A percentile compares a stretch with the other conserved stretches of the same genome.
Conservation (phyloP, 192 early-diverging fungal genomes). For the Backusella parvicylindrica region DNA sequence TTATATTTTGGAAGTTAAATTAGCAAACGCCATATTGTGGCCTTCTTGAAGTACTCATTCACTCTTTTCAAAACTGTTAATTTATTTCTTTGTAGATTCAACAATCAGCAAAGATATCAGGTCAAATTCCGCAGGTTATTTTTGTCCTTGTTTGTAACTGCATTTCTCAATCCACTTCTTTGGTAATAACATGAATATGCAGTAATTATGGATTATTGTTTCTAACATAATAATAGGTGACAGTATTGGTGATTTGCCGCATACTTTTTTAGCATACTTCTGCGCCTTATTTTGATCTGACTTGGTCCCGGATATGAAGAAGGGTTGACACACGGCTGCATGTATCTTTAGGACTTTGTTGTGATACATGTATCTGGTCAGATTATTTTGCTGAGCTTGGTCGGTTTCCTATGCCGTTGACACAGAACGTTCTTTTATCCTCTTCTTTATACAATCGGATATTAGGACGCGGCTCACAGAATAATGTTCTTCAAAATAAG, state of each 20-base stretch:
- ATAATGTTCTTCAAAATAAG: too few species aligned
- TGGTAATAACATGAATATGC: not conserved
- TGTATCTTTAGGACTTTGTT: not conserved
- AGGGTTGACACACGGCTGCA: not conserved
- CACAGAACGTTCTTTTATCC: not conserved
- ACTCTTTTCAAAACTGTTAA: not conserved
- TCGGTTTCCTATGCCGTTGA: not conserved
- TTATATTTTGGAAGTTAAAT: too few species aligned
- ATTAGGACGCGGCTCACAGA: not conserved
- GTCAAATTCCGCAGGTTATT: not conserved
- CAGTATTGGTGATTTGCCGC: not conserved
- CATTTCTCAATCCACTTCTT: not conserved
- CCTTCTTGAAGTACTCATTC: too few species aligned
- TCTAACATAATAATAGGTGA: not conserved
- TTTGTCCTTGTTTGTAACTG: not conserved
- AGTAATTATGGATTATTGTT: not conserved
- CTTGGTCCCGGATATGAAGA: conserved; percentile 1
- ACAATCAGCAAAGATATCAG: not conserved
- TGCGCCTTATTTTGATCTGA: conserved; percentile 9
- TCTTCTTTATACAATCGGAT: not conserved
- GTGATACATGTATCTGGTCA: not conserved
- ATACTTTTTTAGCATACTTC: not conserved
- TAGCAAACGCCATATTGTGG: too few species aligned
- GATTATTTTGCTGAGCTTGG: conserved; percentile 4
- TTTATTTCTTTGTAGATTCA: not conserved